Evolutionary conservation across 208 protist genomes (phyloP).

Genomic region (Leishmania arabica): DNA sequence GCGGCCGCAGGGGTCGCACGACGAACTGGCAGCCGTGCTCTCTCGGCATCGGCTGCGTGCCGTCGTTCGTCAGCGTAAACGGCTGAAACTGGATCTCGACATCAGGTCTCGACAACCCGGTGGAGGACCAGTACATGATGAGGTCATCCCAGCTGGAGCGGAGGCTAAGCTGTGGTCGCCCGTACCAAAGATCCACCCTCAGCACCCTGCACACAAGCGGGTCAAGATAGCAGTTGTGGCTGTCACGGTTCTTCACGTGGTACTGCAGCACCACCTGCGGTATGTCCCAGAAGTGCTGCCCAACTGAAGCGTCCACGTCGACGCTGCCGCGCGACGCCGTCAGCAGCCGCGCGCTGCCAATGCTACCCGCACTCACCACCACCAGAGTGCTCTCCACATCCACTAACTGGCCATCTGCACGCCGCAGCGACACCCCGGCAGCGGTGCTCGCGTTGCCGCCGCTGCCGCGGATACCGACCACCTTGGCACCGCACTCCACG

Average conservation of each 20-base stretch:
- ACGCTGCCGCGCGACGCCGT: slow-evolving; percentile 49
- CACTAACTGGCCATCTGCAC: slow-evolving; percentile 41
- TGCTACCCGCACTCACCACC: slow-evolving; percentile 61
- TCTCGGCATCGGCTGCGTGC: slow-evolving; percentile 44
- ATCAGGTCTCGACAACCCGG: slow-evolving; percentile 42
- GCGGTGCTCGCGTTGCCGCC: slow-evolving; percentile 30
- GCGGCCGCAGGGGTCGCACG: slow-evolving; percentile 61
- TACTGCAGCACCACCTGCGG: slow-evolving; percentile 86
- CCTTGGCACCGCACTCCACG: slow-evolving; percentile 59
- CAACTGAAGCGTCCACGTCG: slow-evolving; percentile 38
- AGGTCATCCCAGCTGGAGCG: slow-evolving; percentile 84
- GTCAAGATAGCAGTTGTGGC: slow-evolving; percentile 79
- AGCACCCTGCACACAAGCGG: slow-evolving; percentile 55
- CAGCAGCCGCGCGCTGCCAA: slow-evolving; percentile 67
- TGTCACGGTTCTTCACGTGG: slow-evolving; percentile 53
- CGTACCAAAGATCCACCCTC: slow-evolving; percentile 38
- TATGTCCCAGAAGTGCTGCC: slow-evolving; percentile 75
- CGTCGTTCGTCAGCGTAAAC: slow-evolving; percentile 83
- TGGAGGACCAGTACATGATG: slow-evolving; percentile 67
- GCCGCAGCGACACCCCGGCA: slow-evolving; percentile 53
- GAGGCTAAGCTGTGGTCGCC: slow-evolving; percentile 43
- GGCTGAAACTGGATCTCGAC: slow-evolving; percentile 82
- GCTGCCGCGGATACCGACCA: slow-evolving; percentile 47
- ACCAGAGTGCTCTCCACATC: slow-evolving; percentile 56
- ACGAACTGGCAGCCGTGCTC: slow-evolving; percentile 81